Evolutionary conservation across 1,284 basidiomycete species (phyloP), one percentile per base, ranked within the genome.

Genomic region (Exobasidium rhododendri): DNA sequence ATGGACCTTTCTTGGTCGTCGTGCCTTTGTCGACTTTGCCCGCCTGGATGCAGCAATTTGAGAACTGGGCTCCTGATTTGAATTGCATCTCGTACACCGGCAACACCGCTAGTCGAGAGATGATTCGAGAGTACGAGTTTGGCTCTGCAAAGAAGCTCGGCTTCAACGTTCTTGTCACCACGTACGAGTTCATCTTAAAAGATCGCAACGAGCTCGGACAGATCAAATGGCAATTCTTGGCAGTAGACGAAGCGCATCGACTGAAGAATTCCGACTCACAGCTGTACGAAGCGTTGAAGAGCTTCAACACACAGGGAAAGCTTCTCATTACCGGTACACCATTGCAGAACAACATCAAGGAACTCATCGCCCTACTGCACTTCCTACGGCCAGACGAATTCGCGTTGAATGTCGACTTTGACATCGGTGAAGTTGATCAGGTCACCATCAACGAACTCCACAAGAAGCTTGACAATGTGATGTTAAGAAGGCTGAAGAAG

Each of bases 121-220:
- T 83, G 83, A 63, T 82, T 91, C 50, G 91, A 91, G 81, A 86
- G 52, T 91, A 90, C 81, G 96, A 98, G 81, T 97, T 98, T 74
- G 82, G 83, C 53, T 88, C 92, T 47, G 82, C 92, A 64, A 86
- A 90, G 32, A 83, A 85, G 62, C 86, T 88, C 58, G 87, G 91
- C 71, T 97, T 97, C 85, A 93, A 98, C 79, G 96, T 98, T 24
- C 83, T 97, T 63, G 82, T 98, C 60, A 98, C 96, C 14, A 98
- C 96, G 0, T 99, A 97, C 81, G 96, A 99, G 81, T 98, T 97
- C 79, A 94, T 99, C 81, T 96, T 97, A 85, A 97, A 97, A 83
- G 96, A 99, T 81, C 87, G 92, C 17, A 90, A 90, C 1, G 82
- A 91, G 66, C 84, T 98, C 53, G 87, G 88, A 77, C 92, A 94